Base-by-base conservation (phyloP, 2,329 filamentous ascomycete genomes). In the Kalaharituber pfeilii region DNA sequence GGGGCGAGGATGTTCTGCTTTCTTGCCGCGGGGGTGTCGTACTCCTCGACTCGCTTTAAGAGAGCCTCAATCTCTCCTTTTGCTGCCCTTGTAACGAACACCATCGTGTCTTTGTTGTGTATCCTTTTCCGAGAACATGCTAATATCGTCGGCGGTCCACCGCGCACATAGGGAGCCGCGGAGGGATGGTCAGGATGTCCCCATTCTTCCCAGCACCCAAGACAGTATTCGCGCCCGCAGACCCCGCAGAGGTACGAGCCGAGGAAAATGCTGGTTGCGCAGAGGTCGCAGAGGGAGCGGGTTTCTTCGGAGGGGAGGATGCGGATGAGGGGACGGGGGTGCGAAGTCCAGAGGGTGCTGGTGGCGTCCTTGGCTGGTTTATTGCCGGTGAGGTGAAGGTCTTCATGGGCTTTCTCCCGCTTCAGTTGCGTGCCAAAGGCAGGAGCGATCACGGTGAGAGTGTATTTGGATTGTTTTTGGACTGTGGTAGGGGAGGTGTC, bases 151-250 rank as follows among this genome's bases (percentile, higher is more conserved):
- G 3, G 18, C n/a, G 3, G 18, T 9, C 20, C 8, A 11, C 25
- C 28, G 1, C 20, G 33, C 2, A 24, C 39, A 24, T 18, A 28
- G n/a, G 29, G 39, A 15, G 36, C 20, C 20, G 29, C 20, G 20
- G 29, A 29, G 2, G 47, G 49, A 49, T 6, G 24, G 26, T 50
- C 33, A 24, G 53, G 49, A 15, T 52, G 50, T 7, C 20, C 36
- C 62, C 62, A 65, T 36, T 60, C 59, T 26, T 61, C 59, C 53
- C 61, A 64, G 26, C 63, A 65, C 28, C 57, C 54, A 2, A 63
- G 55, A 53, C 63, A 65, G 20, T 60, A 58, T 56, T 65, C 63
- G n/a, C 51, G 53, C 8, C 63, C 63, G n/a, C 63, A 65, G 30
- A 62, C 55, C 11, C 62, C 60, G 50, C 63, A 65, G 22, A 65